Base-by-base conservation (phyloP, 2,329 filamentous ascomycete species). In the Aspergillus sp. region DNA sequence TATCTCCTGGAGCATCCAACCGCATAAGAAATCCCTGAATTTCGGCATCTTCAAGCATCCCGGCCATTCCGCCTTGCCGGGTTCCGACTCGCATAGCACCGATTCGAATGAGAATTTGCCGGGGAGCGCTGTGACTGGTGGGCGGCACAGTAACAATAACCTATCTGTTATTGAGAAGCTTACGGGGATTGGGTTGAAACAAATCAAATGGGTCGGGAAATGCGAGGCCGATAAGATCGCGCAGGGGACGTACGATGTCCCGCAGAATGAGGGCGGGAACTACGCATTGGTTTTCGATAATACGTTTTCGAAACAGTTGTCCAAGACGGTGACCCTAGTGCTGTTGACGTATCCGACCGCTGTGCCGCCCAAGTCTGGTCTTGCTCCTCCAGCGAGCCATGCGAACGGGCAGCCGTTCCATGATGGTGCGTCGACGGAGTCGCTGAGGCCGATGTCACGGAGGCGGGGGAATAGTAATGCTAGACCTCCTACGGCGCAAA, bases 41-140 rank as follows among this genome's bases (percentile, higher is more conserved):
- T 95, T 98, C 67, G 93, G 90, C 64, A 86, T 98, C 62, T 94
- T 98, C 71, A 97, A 96, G 68, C 93, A 97, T 67, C 91, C 93
- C 2, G 90, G 90, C 56, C 84, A 80, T 55, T 67, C 76, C 51
- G 76, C 76, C 55, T 54, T 74, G 9, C 67, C 73, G 10, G 60
- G 70, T 19, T 66, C 72, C 49, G 71, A 71, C 37, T 66, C 71
- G 13, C 63, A 64, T 12, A 69, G 66, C 45, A 68, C 70, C 47
- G 60, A 65, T 37, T 64, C 64, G 7, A 63, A 57, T 43, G 63
- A 72, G 50, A 66, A 67, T 55, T 52, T 66, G 7, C 59, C 62
- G 33, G 55, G 61, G 17, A 59, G 57, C 6, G 49, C 52, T 27
- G 47, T 51, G 38, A 55, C 61, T 22, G 52, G 60, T 67, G 86